Conservation (phyloP, 768 basidiomycete species). For the Phanerochaete sordida region DNA sequence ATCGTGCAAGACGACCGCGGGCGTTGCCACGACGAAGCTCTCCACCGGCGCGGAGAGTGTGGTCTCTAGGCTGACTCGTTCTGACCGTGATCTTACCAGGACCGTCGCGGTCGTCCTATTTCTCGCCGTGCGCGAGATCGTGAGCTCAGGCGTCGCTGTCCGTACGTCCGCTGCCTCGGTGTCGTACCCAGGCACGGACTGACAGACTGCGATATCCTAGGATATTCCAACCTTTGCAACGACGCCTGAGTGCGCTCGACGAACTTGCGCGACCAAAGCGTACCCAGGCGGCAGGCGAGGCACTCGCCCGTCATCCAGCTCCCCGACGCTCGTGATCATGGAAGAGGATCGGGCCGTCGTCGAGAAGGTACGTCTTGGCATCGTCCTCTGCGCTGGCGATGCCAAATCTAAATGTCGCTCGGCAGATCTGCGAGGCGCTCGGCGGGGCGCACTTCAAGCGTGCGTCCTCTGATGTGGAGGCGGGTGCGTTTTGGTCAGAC, state of each 20-base stretch:
- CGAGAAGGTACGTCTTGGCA: neutral
- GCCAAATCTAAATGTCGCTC: neutral
- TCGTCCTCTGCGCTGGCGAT: no score
- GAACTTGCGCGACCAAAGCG: constrained; percentile 11
- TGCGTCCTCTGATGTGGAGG: constrained; percentile 71
- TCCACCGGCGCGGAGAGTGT: constrained; percentile 89
- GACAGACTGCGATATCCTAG: constrained; percentile 34
- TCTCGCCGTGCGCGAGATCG: constrained; percentile 77
- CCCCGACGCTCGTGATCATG: constrained; percentile 46
- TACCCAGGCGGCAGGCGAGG: constrained; percentile 53
- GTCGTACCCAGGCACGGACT: constrained; percentile 37
- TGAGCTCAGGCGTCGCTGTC: constrained; percentile 29
- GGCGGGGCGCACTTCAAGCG: constrained; percentile 68
- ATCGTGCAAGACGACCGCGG: constrained; percentile 81
- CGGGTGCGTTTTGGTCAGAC: constrained; percentile 76
- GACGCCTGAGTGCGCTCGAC: constrained; percentile 15
- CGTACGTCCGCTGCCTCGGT: constrained; percentile 9
- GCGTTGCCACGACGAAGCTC: constrained; percentile 83
- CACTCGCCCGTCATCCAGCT: constrained; percentile 92
- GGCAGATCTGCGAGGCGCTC: constrained; percentile 57
- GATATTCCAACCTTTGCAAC: constrained; percentile 88
- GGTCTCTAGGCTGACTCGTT: constrained; percentile 66
- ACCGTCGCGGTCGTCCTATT: constrained; percentile 90
- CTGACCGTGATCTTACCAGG: constrained; percentile 78
- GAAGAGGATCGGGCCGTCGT: constrained; percentile 37